Conservation (phyloP, 2,329 filamentous ascomycete species). For the Aspergillus versicolor region DNA sequence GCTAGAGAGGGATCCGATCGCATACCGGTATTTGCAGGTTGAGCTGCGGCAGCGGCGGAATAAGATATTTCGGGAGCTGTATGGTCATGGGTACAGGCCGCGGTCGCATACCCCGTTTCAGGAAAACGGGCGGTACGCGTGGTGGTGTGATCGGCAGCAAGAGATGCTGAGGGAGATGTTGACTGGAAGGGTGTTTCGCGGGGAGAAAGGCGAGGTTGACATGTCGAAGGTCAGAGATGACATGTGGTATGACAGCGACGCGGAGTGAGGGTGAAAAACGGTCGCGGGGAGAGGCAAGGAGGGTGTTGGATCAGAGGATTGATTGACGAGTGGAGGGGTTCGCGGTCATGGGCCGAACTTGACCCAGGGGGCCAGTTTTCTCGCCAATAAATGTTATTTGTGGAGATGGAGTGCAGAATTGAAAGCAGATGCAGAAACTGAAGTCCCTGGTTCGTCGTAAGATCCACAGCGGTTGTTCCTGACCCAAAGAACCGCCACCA, state of each 20-base stretch:
- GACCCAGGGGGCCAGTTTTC: no score
- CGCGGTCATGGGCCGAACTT: no score
- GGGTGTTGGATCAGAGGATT: neutral
- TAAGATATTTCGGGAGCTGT: neutral
- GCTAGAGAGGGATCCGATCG: neutral
- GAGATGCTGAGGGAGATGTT: slow-evolving; percentile 2
- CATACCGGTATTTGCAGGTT: neutral
- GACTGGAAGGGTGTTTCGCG: neutral
- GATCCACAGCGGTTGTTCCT: slow-evolving; percentile 6
- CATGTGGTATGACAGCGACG: slow-evolving; percentile 6
- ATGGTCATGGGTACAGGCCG: neutral
- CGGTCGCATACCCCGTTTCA: neutral
- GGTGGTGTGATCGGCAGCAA: slow-evolving; percentile 11
- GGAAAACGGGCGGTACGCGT: slow-evolving; percentile 1
- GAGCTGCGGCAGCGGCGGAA: slow-evolving; percentile 1
- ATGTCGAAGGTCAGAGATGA: neutral
- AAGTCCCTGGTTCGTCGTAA: neutral
- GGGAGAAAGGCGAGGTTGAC: neutral
- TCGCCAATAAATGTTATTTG: no score
- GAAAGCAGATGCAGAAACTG: neutral
- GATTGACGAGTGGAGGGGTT: no score
- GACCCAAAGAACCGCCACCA: neutral
- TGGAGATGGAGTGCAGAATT: neutral
- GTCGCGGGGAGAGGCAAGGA: neutral
- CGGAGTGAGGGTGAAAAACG: neutral